phyloP scores from a whole-genome alignment of 2,329 filamentous ascomycete genomes.

The Berkeleyomyces basicola region DNA sequence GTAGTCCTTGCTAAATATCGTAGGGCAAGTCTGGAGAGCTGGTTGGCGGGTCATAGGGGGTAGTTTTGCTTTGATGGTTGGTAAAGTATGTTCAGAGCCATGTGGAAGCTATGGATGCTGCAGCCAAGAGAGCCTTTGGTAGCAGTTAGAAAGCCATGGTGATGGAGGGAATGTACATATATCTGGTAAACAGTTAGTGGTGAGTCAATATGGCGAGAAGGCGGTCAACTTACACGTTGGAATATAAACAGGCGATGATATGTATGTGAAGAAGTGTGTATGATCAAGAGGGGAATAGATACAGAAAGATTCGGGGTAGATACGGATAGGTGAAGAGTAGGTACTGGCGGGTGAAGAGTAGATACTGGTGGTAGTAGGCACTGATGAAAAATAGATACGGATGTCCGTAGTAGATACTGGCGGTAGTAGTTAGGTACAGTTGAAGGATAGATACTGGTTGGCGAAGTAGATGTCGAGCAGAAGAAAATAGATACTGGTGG shows the following conservation, averaged over 20 bases:
- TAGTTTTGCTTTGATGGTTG: neutral
- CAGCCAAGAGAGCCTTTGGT: neutral
- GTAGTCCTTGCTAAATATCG: neutral
- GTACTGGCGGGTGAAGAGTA: neutral
- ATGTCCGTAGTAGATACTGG: no score
- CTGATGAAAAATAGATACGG: no score
- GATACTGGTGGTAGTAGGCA: no score
- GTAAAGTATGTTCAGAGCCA: neutral
- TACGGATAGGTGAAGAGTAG: no score
- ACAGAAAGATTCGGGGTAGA: no score
- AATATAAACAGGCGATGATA: neutral
- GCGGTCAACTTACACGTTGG: neutral
- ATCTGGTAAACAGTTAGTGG: no score
- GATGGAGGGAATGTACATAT: neutral
- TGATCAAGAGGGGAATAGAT: no score
- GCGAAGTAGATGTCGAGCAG: no score
- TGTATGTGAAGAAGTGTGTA: neutral
- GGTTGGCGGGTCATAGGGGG: neutral
- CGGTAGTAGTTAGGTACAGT: no score
- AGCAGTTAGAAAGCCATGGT: neutral
- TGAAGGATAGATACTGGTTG: no score
- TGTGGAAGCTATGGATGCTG: neutral
- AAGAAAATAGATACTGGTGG: no score
- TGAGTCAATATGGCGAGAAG: no score
- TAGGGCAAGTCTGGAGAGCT: neutral